Evolutionary conservation across 2,329 filamentous ascomycete species (phyloP).

Genomic region (Cytospora mali): DNA sequence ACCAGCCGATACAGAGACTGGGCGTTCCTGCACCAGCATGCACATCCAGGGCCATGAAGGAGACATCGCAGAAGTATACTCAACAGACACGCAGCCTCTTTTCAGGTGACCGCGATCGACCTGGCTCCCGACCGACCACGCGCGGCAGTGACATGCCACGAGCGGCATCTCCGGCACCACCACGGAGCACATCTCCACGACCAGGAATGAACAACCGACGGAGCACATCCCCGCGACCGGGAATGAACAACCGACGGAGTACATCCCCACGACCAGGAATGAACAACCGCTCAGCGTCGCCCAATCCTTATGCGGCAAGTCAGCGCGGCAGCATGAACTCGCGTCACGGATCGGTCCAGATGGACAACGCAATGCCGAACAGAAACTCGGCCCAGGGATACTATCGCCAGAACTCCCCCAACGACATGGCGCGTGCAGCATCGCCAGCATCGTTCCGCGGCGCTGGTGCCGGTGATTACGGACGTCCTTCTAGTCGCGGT

Average conservation of each 20-base stretch:
- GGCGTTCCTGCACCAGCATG: constrained; percentile 90
- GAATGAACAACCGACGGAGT: constrained; percentile 47
- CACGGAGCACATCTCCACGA: constrained; percentile 65
- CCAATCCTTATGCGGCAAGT: constrained; percentile 61
- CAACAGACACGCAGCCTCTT: constrained; percentile 84
- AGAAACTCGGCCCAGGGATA: constrained; percentile 54
- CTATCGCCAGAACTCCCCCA: constrained; percentile 55
- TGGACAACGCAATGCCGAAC: constrained; percentile 43
- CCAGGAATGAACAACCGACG: constrained; percentile 56
- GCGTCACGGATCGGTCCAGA: constrained; percentile 41
- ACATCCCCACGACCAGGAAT: constrained; percentile 64
- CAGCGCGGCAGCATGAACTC: constrained; percentile 37
- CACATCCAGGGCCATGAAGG: constrained; percentile 93
- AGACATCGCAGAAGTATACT: constrained; percentile 86
- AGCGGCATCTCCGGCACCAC: constrained; percentile 68
- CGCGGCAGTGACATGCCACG: constrained; percentile 62
- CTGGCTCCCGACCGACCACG: constrained; percentile 58
- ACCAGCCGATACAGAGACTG: constrained; percentile 74
- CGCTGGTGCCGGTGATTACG: constrained; percentile 41
- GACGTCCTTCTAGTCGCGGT: constrained; percentile 55
- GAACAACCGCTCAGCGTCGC: constrained; percentile 57
- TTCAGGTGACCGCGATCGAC: constrained; percentile 38
- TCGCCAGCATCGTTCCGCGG: constrained; percentile 51
- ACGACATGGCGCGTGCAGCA: constrained; percentile 47
- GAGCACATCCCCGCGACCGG: constrained; percentile 60